Base-by-base conservation (phyloP, 106 monocot genomes). In the Dendrobium nobile region DNA sequence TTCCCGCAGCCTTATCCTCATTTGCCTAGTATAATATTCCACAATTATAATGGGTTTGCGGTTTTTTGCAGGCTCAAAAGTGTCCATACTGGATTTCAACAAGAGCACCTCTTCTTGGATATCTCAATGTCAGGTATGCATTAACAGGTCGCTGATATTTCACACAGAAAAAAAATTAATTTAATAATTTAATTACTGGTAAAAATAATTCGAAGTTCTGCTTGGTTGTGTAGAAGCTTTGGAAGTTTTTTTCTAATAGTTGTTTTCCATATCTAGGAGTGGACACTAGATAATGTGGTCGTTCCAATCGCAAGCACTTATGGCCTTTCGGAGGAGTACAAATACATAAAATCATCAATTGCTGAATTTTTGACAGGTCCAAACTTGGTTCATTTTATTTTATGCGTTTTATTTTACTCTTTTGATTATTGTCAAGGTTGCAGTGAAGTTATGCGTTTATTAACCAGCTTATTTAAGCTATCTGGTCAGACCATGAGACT, bases 41-140 rank as follows among this genome's bases (percentile, higher is more conserved):
- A 33, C 37, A 72, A 22, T 41, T 16, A 18, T 79, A n/a, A 64
- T 64, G 64, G n/a, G 45, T 67, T 75, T 43, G 72, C 65, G 22
- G 45, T 64, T 58, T 47, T 67, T 86, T 85, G 31, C 87, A 97
- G 97, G 94, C 26, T 90, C 92, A 54, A 94, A 83, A 83, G 89
- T 83, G 4, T 98, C 97, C 3, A 77, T 92, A 47, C 82, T 94
- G 75, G 97, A 98, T 92, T 98, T 98, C 72, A 92, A 94, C 86
- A 98, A 92, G 88, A 92, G 91, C 82, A 83, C 89, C 55, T 91
- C 89, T 88, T 33, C 81, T 77, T 48, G 87, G 43, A 80, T 81
- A 78, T 78, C 84, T 11, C 59, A 79, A 19, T 83, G 86, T 77
- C 97, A 92, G 94, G 96, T 93, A 83, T n/a, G 17, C 43, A 41